These are phyloP conservation scores for Fusarium abutilonis DNA, from an alignment of 2,329 filamentous ascomycete species.

Conservation along the genomic window DNA sequence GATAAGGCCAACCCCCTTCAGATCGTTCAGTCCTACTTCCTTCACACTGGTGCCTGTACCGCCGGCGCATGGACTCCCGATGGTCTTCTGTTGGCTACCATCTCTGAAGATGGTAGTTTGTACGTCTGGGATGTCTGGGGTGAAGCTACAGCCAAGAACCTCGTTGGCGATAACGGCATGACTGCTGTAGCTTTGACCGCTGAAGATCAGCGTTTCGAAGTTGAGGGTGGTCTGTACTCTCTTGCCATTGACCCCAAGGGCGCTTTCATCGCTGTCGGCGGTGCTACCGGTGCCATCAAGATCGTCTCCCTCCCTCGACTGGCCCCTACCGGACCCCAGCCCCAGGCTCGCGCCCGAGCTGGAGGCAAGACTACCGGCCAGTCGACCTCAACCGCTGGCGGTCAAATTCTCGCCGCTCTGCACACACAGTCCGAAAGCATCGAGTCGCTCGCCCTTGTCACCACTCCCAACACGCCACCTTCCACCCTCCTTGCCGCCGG, in stretches of 20 bases:
- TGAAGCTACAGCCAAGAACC: constrained; percentile 69
- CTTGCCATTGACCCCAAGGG: constrained; percentile 84
- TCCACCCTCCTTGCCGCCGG: constrained; percentile 69
- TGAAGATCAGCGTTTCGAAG: constrained; percentile 87
- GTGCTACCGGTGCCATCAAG: constrained; percentile 85
- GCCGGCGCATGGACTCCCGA: constrained; percentile 92
- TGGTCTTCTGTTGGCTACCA: constrained; percentile 85
- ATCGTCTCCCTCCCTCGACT: constrained; percentile 83
- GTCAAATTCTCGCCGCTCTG: constrained; percentile 80
- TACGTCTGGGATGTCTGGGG: constrained; percentile 95
- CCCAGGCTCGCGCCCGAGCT: constrained; percentile 39
- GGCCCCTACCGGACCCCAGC: constrained; percentile 40
- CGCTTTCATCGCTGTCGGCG: constrained; percentile 83
- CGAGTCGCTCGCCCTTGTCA: constrained; percentile 75
- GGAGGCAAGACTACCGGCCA: constrained; percentile 50
- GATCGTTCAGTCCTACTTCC: constrained; percentile 91
- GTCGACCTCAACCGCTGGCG: constrained; percentile 53
- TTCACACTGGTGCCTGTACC: constrained; percentile 86
- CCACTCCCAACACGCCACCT: constrained; percentile 54
- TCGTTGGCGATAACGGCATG: constrained; percentile 63
- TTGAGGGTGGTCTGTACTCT: constrained; percentile 91
- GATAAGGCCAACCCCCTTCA: constrained; percentile 71
- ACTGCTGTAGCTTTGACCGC: constrained; percentile 81
- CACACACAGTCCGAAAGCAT: constrained; percentile 80
- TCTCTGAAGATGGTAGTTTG: constrained; percentile 86